These are phyloP conservation scores for Naegleria lovaniensis DNA, from an alignment of 208 protist genomes.

Conservation along the genomic window DNA sequence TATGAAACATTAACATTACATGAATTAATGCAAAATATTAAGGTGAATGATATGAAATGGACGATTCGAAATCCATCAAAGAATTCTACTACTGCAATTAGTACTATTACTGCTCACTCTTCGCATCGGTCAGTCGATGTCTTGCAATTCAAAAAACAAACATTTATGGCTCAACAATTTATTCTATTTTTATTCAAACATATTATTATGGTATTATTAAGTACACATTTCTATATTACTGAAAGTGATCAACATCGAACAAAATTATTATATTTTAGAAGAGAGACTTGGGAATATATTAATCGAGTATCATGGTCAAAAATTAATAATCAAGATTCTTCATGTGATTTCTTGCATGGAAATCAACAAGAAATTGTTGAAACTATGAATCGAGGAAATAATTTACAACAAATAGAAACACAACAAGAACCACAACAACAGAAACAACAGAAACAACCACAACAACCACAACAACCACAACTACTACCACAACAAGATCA, in stretches of 20 bases:
- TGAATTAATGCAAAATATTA: neutral
- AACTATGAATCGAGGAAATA: too few relatives aligned
- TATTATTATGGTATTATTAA: neutral
- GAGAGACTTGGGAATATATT: neutral
- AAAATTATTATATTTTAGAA: neutral
- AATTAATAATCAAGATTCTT: neutral
- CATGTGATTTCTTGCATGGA: too few relatives aligned
- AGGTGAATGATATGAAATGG: constrained; percentile 11
- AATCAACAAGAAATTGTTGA: too few relatives aligned
- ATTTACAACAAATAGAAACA: too few relatives aligned
- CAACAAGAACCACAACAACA: too few relatives aligned
- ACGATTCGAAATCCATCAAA: neutral
- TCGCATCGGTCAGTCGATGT: neutral
- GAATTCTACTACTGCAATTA: too few relatives aligned
- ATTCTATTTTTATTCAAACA: neutral
- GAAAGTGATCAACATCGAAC: neutral
- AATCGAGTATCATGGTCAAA: neutral
- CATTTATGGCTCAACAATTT: neutral
- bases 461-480: too few relatives aligned
- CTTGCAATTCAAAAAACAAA: neutral
- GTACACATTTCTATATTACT: constrained; percentile 14
- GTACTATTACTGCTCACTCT: too few relatives aligned
- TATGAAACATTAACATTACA: neutral
- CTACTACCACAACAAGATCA: too few relatives aligned
- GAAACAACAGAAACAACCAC: too few relatives aligned